Conservation (phyloP, 352 stramenopile genomes). For the Phytophthora nicotianae region DNA sequence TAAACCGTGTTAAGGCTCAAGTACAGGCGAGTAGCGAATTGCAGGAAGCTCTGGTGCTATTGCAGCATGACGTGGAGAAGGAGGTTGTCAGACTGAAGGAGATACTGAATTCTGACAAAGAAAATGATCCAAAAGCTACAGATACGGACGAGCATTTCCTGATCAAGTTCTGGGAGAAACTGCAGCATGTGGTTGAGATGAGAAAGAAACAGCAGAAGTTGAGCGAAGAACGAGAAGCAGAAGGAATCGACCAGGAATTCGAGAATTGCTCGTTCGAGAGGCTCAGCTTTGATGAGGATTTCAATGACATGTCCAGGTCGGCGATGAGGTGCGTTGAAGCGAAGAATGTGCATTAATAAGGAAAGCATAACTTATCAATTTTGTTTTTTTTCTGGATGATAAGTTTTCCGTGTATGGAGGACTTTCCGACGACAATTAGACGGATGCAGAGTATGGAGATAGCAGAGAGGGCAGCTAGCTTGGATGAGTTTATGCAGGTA, state of each 20-base stretch:
- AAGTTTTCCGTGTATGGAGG: slow-evolving; percentile 49
- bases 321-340: slow-evolving; percentile 38
- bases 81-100: slow-evolving; percentile 12
- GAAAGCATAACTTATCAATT: background rate
- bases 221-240: slow-evolving; percentile 11
- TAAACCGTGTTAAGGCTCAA: slow-evolving; percentile 5
- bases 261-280: slow-evolving; percentile 42
- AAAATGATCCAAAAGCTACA: background rate
- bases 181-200: slow-evolving; percentile 4
- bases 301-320: slow-evolving; percentile 44
- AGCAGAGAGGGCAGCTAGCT: slow-evolving; percentile 19
- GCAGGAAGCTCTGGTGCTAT: slow-evolving; percentile 14
- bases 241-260: slow-evolving; percentile 5
- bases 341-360: background rate
- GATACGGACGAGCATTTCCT: slow-evolving; percentile 19
- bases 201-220: slow-evolving; percentile 9
- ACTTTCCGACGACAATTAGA: slow-evolving; percentile 38
- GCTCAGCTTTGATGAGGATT: slow-evolving; percentile 51
- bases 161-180: slow-evolving; percentile 27
- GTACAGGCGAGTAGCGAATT: slow-evolving; percentile 18
- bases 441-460: slow-evolving; percentile 26
- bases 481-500: slow-evolving; percentile 49
- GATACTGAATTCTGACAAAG: slow-evolving; percentile 6
- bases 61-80: slow-evolving; percentile 17
- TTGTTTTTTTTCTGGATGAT: background rate